Evolutionary conservation across 2,329 filamentous ascomycete genomes (phyloP), one percentile per base, ranked within the genome.

Genomic region (Penicillium janthinellum): DNA sequence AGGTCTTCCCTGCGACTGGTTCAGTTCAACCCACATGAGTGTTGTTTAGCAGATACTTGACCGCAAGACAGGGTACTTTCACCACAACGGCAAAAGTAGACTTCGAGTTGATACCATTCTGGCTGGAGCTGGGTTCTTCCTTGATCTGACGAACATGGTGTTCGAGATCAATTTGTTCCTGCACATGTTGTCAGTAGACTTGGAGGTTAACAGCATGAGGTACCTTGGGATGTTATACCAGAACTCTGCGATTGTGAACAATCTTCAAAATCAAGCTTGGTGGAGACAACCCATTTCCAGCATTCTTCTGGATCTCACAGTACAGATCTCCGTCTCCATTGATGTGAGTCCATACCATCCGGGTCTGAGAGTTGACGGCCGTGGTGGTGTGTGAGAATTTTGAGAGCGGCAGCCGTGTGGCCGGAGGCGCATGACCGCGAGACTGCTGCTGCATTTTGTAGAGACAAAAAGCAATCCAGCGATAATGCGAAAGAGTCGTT

Each of bases 381-480:
- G 74, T 75, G 5, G 73, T 78, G 15, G 78, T 75, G 63, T 78
- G 75, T 20, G 79, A 81, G 65, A 80, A 81, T 58, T 81, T 81
- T n/a, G 71, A 70, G 14, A 77, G 66, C 8, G 68, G 59, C 31
- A 77, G 60, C 56, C 68, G 70, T 35, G 66, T 63, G 20, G 68
- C 54, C 12, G 65, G 56, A 4, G 61, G 62, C 15, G 22, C 39
- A 7, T 59, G 58, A 6, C 61, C 60, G 7, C 34, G 39, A 28
- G 54, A 44, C 2, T 48, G 47, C 37, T 49, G 35, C 39, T 55
- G 41, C 49, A 47, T 51, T 11, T 25, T 14, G 14, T 47, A 25
- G 44, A 47, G 31, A 31, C n/a, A n/a, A 31, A 12, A 47, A 15
- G 2, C 15, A 8, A 25, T 15, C 3, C n/a, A 47, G 14, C 7